Base-by-base conservation (phyloP, 306 rosid species). In the Castanopsis chinensis region DNA sequence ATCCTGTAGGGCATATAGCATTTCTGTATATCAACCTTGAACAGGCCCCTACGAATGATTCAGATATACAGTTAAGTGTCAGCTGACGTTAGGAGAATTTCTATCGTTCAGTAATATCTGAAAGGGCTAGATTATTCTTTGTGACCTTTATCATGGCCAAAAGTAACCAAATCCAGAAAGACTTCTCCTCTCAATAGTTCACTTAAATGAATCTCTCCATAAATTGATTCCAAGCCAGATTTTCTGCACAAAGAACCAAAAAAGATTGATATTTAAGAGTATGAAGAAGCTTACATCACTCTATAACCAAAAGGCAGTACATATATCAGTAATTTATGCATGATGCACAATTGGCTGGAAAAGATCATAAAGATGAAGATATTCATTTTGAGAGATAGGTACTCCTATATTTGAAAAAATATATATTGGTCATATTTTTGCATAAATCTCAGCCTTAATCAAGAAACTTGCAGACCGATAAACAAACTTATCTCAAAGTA, bases 151-250 rank as follows among this genome's bases (percentile, higher is more conserved):
- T 69, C 86, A 60, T 90, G 91, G 72, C 83, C 92, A 74, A 88
- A 88, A 21, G 54, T 65, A 69, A 86, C 86, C 84, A 90, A 81
- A 43, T 90, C 90, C 71, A 30, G 54, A 14, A 80, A 43, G 64
- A 90, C 76, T 81, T 79, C 77, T 51, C 64, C 92, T 71, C 94
- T 85, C 83, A 77, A 59, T 54, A 88, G 82, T 72, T 86, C 76
- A 58, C 37, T 64, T 63, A 83, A 87, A 78, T 87, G 89, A 67
- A 56, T 78, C 83, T 90, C 91, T 63, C 84, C 92, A 20, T 81
- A 73, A 75, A 53, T 61, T 9, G 91, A 71, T 55, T 87, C 89
- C 97, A 90, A 92, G 17, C 94, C 90, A 77, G 86, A 75, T 27
- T 37, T 75, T 84, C 94, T 90, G 89, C 64, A 82, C 11, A 60